A percentile compares a stretch with the other conserved stretches of the same genome.
Evolutionary conservation across 2,329 filamentous ascomycete genomes (phyloP).

Genomic region (Aspergillus piperis): DNA sequence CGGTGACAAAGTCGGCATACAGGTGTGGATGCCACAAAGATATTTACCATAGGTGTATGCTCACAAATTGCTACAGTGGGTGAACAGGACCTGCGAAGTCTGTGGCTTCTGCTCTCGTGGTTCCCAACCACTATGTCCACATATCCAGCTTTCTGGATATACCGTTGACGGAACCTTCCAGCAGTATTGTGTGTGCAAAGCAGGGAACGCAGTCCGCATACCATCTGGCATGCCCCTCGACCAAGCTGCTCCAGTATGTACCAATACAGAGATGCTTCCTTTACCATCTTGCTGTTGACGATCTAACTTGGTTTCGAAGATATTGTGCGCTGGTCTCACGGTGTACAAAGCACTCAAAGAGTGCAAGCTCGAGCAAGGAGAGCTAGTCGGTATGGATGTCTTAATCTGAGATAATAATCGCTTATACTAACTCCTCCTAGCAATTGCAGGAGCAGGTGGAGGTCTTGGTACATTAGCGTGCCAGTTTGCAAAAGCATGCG

Average conservation of each 20-base stretch:
- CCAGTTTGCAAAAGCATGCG: neutral
- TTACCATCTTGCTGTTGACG: too few relatives aligned
- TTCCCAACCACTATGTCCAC: constrained; percentile 80
- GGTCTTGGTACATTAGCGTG: neutral
- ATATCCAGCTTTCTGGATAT: constrained; percentile 80
- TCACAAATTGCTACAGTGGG: constrained; percentile 58
- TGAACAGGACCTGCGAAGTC: constrained; percentile 81
- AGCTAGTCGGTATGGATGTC: constrained; percentile 81
- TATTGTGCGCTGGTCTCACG: constrained; percentile 83
- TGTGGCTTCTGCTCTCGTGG: constrained; percentile 80
- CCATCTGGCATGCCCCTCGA: constrained; percentile 76
- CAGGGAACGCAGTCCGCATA: constrained; percentile 78
- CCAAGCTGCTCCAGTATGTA: constrained; percentile 64
- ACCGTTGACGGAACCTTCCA: constrained; percentile 93
- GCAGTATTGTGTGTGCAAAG: constrained; percentile 86
- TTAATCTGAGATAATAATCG: constrained; percentile 75
- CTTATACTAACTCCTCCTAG: constrained; percentile 58
- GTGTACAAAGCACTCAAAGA: constrained; percentile 93
- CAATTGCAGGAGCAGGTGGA: constrained; percentile 61
- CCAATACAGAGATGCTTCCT: neutral
- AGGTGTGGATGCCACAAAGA: too few relatives aligned
- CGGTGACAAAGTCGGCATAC: too few relatives aligned
- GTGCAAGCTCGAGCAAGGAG: constrained; percentile 70
- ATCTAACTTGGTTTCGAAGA: constrained; percentile 22
- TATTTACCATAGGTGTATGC: too few relatives aligned